Conservation (phyloP, 2,329 filamentous ascomycete species). For the Dothistroma pini region DNA sequence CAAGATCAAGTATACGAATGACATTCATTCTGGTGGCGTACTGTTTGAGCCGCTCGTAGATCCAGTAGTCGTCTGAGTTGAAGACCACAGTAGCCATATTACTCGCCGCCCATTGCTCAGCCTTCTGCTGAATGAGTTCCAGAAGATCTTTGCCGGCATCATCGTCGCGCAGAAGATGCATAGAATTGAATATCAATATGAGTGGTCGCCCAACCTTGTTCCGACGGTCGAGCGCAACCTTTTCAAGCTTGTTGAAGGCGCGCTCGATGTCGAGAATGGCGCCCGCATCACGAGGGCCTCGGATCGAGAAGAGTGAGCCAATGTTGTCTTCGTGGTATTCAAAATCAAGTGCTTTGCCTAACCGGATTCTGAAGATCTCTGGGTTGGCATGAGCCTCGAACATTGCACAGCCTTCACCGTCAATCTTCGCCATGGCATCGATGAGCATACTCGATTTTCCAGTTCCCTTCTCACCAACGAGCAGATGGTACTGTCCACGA, state of each 20-base stretch:
- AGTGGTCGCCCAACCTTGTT: slow-evolving; percentile 63
- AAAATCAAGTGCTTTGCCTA: slow-evolving; percentile 92
- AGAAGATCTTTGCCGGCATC: slow-evolving; percentile 90
- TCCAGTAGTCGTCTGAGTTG: slow-evolving; percentile 98
- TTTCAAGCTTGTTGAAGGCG: slow-evolving; percentile 96
- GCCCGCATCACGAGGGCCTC: slow-evolving; percentile 85
- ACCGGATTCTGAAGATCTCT: slow-evolving; percentile 87
- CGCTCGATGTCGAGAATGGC: slow-evolving; percentile 93
- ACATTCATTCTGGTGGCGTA: slow-evolving; percentile 95
- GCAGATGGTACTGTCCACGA: slow-evolving; percentile 80
- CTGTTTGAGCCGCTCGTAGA: slow-evolving; percentile 90
- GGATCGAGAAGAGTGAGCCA: slow-evolving; percentile 90
- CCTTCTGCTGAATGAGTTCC: slow-evolving; percentile 90
- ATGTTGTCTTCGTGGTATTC: slow-evolving; percentile 99
- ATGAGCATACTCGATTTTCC: slow-evolving; percentile 97
- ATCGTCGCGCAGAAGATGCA: slow-evolving; percentile 86
- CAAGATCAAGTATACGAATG: slow-evolving; percentile 76
- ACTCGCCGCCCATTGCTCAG: slow-evolving; percentile 92
- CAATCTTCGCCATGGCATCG: slow-evolving; percentile 88
- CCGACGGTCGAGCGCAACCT: slow-evolving; percentile 75
- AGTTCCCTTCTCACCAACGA: slow-evolving; percentile 93
- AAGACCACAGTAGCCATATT: slow-evolving; percentile 90
- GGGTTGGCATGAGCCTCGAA: slow-evolving; percentile 93
- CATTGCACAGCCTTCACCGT: slow-evolving; percentile 88
- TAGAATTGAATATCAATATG: slow-evolving; percentile 90